A percentile compares a stretch with the other conserved stretches of the same genome.
Conservation (phyloP, 495 filamentous ascomycete species). For the Penicillium samsonianum region DNA sequence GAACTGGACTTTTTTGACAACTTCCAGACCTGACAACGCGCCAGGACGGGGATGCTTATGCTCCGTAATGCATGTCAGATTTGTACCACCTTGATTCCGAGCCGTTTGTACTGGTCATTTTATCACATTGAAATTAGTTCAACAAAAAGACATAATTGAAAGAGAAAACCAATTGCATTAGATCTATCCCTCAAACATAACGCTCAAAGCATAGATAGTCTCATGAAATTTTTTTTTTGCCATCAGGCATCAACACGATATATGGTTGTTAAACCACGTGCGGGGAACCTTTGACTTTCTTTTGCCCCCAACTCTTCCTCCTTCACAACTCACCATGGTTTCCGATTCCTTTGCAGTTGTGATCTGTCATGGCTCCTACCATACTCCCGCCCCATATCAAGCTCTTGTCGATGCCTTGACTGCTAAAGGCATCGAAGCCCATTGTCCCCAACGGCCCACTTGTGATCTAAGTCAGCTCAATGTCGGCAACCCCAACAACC, state of each 20-base stretch:
- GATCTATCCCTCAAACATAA: background rate
- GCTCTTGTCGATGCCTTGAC: conserved; percentile 30
- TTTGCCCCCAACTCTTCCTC: background rate
- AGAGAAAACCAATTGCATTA: background rate
- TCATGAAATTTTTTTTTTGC: no score
- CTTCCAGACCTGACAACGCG: background rate
- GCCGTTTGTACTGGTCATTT: background rate
- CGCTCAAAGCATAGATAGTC: no score
- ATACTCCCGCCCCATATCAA: conserved; percentile 34
- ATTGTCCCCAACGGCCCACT: conserved; percentile 41
- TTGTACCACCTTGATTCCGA: conserved; percentile 3
- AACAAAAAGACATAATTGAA: background rate
- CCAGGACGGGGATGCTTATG: background rate
- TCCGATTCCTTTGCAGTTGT: conserved; percentile 21
- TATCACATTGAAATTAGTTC: background rate
- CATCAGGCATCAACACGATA: background rate
- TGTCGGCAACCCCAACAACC: conserved; percentile 31
- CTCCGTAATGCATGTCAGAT: conserved; percentile 7
- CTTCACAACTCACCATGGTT: background rate
- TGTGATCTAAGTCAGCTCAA: conserved; percentile 32
- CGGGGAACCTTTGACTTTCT: background rate
- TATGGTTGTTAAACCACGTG: background rate
- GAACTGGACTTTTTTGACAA: background rate
- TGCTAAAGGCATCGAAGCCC: conserved; percentile 25
- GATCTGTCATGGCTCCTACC: conserved; percentile 40